phyloP scores from a whole-genome alignment of 768 basidiomycete species.

The Tricholomella constricta region DNA sequence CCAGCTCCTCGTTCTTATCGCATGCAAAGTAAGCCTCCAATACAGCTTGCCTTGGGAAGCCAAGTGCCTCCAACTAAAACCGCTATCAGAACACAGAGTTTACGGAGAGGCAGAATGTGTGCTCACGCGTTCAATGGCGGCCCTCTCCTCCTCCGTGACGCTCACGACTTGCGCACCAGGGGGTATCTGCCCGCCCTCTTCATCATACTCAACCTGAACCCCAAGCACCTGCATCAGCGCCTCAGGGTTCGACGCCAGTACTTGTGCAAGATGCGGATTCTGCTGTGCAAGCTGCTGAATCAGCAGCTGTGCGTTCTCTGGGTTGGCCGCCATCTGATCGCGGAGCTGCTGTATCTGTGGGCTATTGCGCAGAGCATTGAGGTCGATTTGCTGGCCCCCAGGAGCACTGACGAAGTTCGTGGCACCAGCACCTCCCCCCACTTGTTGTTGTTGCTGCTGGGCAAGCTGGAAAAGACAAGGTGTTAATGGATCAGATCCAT shows the following conservation, averaged over 20 bases:
- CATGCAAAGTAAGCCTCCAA: slow-evolving; percentile 93
- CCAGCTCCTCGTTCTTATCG: slow-evolving; percentile 95
- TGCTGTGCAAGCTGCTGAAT: slow-evolving; percentile 76
- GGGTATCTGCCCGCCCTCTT: slow-evolving; percentile 41
- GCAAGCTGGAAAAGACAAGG: slow-evolving; percentile 52
- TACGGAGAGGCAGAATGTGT: neutral
- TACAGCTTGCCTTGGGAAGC: slow-evolving; percentile 81
- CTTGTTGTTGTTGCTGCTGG: slow-evolving; percentile 66
- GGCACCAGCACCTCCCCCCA: slow-evolving; percentile 37
- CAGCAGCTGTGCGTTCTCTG: slow-evolving; percentile 72
- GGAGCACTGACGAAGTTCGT: slow-evolving; percentile 22
- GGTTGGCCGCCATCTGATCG: slow-evolving; percentile 73
- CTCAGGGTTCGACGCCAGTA: slow-evolving; percentile 73
- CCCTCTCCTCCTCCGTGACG: slow-evolving; percentile 85
- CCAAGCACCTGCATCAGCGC: slow-evolving; percentile 65
- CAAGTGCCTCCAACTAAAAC: slow-evolving; percentile 77
- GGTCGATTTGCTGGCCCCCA: slow-evolving; percentile 37
- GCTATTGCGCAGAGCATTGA: slow-evolving; percentile 57
- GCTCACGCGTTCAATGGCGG: slow-evolving; percentile 86
- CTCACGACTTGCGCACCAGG: slow-evolving; percentile 67
- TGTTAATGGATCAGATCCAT: neutral
- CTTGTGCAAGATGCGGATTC: slow-evolving; percentile 77
- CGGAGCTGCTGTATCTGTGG: slow-evolving; percentile 76
- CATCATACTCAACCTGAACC: slow-evolving; percentile 42
- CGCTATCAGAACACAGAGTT: neutral